Percentiles rank a stretch among this genome's conserved stretches.
Evolutionary conservation across 2,329 filamentous ascomycete species (phyloP).

Genomic region (Xylaria sp.): DNA sequence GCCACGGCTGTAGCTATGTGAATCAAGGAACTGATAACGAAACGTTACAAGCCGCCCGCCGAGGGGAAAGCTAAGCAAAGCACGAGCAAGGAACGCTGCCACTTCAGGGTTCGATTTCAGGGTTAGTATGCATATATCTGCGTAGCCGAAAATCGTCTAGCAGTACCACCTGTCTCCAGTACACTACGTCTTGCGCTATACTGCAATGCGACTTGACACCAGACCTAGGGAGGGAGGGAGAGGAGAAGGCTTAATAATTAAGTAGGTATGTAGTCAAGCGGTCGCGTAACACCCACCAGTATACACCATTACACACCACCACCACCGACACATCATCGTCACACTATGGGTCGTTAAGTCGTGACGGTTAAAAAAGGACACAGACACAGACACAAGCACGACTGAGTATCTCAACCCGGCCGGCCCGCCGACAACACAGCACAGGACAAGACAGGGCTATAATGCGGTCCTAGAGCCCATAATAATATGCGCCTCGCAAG

Average conservation of each 20-base stretch:
- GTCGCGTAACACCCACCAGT: not conserved
- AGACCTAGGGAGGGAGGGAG: not conserved
- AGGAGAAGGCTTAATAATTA: no score
- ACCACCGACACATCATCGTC: not conserved
- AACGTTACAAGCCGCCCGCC: constrained; percentile 27
- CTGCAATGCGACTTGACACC: not conserved
- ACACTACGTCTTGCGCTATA: not conserved
- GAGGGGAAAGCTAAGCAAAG: not conserved
- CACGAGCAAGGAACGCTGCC: constrained; percentile 23
- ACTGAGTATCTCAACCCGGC: not conserved
- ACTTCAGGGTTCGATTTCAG: constrained; percentile 29
- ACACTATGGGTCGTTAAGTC: not conserved
- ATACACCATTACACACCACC: not conserved
- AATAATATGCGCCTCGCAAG: constrained; percentile 17
- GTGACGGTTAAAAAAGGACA: not conserved
- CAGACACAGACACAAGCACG: not conserved
- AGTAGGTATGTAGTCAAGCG: not conserved
- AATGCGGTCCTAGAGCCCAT: not conserved
- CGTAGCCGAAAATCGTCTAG: constrained; percentile 6
- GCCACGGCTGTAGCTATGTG: not conserved
- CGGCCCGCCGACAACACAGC: not conserved
- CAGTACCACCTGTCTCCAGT: not conserved
- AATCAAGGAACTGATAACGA: constrained; percentile 17
- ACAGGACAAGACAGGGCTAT: not conserved
- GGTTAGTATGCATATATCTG: constrained; percentile 27